Evolutionary conservation across 805 yeast species (phyloP), one percentile per base, ranked within the genome.

Genomic region (Helenozyma baotianmanensis): DNA sequence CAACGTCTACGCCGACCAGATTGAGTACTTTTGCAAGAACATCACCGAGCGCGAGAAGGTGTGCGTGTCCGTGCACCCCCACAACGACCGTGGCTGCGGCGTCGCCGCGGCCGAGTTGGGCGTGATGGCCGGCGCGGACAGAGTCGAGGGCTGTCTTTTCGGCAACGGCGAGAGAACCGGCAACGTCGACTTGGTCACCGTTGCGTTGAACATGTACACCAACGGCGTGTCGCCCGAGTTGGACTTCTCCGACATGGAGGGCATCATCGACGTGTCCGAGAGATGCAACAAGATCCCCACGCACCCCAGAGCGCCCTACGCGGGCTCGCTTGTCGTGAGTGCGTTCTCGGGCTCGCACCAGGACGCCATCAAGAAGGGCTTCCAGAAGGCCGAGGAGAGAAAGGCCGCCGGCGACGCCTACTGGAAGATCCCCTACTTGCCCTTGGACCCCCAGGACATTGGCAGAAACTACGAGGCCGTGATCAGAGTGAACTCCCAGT

Each of bases 101-200:
- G 88, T 82, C 35, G 90, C 90, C 27, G 90, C 90, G 16, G 70
- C 86, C 28, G 90, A 82, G 57, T 65, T 82, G 40, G 89, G 87
- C 48, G 48, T 79, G 21, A 62, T 82, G 50, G 90, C 88, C n/a
- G 90, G 90, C 52, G 90, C 84, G 39, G 89, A 82, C 60, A 73
- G 90, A 66, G 84, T 82, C 32, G 90, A 82, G 61, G 90, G 90
- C 36, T 82, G 89, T 68, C 66, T 82, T 25, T 82, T 82, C 43
- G 89, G 89, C 51, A 82, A 81, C 58, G 90, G 90, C 62, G 90
- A 82, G 69, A 71, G 90, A 64, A 82, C 90, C 18, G 90, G 90
- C 64, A 82, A 82, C 56, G 89, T 82, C 47, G 90, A 82, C 58
- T 65, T 82, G 43, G 78, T 79, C 32, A 82, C 88, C 15, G 75